These are phyloP conservation scores for button mushroom (Agaricus bisporus) DNA, from an alignment of 768 basidiomycete genomes.

Conservation along the genomic window DNA sequence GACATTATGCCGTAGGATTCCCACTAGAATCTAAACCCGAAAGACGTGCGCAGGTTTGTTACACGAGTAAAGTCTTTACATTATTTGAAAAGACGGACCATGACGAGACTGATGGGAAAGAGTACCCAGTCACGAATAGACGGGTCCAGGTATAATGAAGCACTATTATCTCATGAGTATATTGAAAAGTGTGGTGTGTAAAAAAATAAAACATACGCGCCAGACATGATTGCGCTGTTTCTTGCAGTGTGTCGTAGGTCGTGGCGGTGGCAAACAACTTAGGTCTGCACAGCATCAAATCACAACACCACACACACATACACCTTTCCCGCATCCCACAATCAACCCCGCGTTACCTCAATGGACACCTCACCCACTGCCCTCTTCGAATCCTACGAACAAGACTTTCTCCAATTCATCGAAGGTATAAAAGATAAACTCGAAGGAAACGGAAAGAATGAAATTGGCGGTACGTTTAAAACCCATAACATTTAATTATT, in stretches of 20 bases:
- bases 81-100: constrained; percentile 49
- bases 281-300: background rate
- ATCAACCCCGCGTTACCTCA: constrained; percentile 1
- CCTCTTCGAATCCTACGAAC: constrained; percentile 88
- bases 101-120: constrained; percentile 95
- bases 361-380: constrained; percentile 85
- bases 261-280: constrained; percentile 6
- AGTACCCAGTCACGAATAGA: constrained; percentile 94
- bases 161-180: constrained; percentile 22
- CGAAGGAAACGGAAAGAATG: constrained; percentile 52
- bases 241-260: background rate
- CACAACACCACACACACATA: background rate
- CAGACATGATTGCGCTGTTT: constrained; percentile 19
- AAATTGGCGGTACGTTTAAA: constrained; percentile 55
- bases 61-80: background rate
- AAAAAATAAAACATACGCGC: constrained; percentile 31
- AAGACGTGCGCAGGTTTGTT: background rate
- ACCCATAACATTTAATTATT: no score
- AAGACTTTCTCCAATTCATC: constrained; percentile 84
- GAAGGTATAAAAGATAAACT: constrained; percentile 72
- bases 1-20: constrained; percentile 89
- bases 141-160: constrained; percentile 77
- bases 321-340: background rate
- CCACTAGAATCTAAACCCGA: constrained; percentile 72
- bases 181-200: background rate